These are phyloP conservation scores for Hygrocybe coccinea DNA, from an alignment of 768 basidiomycete species.

Conservation along the genomic window DNA sequence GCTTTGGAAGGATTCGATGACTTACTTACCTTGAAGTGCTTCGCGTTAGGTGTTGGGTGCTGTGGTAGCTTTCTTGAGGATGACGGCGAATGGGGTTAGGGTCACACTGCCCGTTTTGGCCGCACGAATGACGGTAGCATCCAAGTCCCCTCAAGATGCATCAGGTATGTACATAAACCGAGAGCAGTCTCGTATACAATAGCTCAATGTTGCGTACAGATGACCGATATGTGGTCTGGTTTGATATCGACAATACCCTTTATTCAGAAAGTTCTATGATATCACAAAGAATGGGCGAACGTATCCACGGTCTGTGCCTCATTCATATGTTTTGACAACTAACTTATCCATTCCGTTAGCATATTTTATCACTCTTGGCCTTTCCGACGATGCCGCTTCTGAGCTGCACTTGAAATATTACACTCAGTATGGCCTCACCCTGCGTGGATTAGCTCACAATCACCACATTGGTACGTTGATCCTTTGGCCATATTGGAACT, in stretches of 20 bases:
- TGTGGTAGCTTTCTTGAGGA: not conserved
- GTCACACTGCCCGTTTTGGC: not conserved
- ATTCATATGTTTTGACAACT: not conserved
- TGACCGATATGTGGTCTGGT: slow-evolving; percentile 62
- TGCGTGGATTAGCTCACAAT: slow-evolving; percentile 72
- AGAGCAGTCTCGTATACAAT: not conserved
- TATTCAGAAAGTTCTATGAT: slow-evolving; percentile 75
- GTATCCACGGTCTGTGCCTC: slow-evolving; percentile 59
- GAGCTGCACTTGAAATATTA: slow-evolving; percentile 70
- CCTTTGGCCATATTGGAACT: not conserved
- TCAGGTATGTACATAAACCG: too few species aligned
- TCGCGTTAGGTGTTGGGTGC: not conserved
- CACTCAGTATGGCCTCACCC: slow-evolving; percentile 74
- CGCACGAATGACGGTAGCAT: not conserved
- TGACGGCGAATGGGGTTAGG: slow-evolving; percentile 6
- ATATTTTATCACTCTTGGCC: slow-evolving; percentile 69
- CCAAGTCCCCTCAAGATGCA: not conserved
- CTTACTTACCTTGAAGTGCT: not conserved
- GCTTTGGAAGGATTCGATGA: not conserved
- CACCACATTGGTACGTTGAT: slow-evolving; percentile 59
- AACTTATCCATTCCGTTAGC: slow-evolving; percentile 33
- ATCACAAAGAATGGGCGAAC: slow-evolving; percentile 71
- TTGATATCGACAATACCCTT: slow-evolving; percentile 86
- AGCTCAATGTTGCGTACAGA: slow-evolving; percentile 31
- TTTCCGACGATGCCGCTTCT: slow-evolving; percentile 64